Evolutionary conservation across 495 filamentous ascomycete genomes (phyloP).

Genomic region (Tricharina praecox): DNA sequence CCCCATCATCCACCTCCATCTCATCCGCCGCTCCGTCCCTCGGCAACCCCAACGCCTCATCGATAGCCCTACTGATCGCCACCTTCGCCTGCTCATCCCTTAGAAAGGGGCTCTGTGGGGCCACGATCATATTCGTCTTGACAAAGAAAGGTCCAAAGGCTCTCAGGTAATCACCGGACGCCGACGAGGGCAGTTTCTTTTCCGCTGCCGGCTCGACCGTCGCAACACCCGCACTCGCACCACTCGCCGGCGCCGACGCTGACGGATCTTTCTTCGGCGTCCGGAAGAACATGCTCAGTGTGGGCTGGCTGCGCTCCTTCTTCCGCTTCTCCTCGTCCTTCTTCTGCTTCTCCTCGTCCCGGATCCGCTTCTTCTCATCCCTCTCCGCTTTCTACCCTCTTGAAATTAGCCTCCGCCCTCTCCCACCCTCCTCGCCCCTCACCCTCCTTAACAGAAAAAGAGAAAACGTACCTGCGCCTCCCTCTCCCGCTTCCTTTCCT

Average conservation of each 20-base stretch:
- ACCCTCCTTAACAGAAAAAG: constrained; percentile 29
- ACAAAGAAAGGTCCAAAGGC: constrained; percentile 9
- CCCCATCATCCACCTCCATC: constrained; percentile 33
- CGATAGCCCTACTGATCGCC: constrained; percentile 12
- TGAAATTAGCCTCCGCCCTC: no score
- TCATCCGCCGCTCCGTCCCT: constrained; percentile 30
- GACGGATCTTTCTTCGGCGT: constrained; percentile 28
- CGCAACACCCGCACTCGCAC: neutral
- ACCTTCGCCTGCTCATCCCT: constrained; percentile 38
- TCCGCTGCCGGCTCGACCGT: neutral
- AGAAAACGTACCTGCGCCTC: constrained; percentile 33
- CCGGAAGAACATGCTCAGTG: constrained; percentile 44
- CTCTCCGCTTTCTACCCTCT: constrained; percentile 29
- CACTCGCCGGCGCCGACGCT: neutral
- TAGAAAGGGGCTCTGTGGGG: neutral
- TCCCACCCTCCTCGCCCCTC: constrained; percentile 33
- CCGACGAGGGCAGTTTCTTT: neutral
- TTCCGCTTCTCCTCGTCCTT: constrained; percentile 42
- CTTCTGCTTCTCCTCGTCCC: constrained; percentile 29
- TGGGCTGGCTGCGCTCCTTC: constrained; percentile 34
- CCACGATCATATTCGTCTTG: constrained; percentile 4
- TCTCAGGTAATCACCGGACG: constrained; percentile 28
- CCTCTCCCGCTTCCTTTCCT: constrained; percentile 47
- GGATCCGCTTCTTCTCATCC: constrained; percentile 33
- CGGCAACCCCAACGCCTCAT: constrained; percentile 12